Base-by-base conservation (phyloP, 1,284 basidiomycete genomes). In the Boletus sp. region DNA sequence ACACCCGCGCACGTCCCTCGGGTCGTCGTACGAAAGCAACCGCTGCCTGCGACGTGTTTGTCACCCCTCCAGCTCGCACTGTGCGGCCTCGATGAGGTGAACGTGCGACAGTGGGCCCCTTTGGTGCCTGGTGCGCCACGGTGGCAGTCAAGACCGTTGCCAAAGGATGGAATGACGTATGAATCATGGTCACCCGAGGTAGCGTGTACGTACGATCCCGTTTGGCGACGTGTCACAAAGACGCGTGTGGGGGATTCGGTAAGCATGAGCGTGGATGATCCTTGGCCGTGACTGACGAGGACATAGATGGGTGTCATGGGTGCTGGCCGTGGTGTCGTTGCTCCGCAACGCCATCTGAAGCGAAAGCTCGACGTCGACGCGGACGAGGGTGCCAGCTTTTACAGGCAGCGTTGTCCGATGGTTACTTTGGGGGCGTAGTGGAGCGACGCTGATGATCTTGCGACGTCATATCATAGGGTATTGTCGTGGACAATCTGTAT, bases 81-180 rank as follows among this genome's bases (percentile, higher is more conserved):
- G n/a, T 13, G 25, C 28, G 23, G 37, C 19, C 11, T 56, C 27
- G 60, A 58, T 35, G 54, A 52, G 27, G 9, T 23, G 31, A 43
- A 35, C 21, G 11, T 30, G 44, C 27, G 44, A 11, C 44, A 40
- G 19, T 28, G 23, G 0, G 27, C 8, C 2, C 23, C 30, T 4
- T 35, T 11, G 40, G 57, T 55, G 25, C 73, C 72, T 4, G 69
- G 65, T 44, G 71, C 73, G n/a, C 73, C 73, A n/a, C 63, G 65
- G 33, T 62, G 64, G 58, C 47, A 28, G n/a, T n/a, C 64, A 19
- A 56, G 7, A 23, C 57, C 67, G 10, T 46, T 72, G 48, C 71
- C 73, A 19, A 56, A 64, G 16, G 57, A 61, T 35, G 16, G 2
- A 35, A 33, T 49, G 16, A 52, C 43, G 10, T 33, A 40, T 7